phyloP scores from a whole-genome alignment of 2,329 filamentous ascomycete species.

The Fusarium circinatum region DNA sequence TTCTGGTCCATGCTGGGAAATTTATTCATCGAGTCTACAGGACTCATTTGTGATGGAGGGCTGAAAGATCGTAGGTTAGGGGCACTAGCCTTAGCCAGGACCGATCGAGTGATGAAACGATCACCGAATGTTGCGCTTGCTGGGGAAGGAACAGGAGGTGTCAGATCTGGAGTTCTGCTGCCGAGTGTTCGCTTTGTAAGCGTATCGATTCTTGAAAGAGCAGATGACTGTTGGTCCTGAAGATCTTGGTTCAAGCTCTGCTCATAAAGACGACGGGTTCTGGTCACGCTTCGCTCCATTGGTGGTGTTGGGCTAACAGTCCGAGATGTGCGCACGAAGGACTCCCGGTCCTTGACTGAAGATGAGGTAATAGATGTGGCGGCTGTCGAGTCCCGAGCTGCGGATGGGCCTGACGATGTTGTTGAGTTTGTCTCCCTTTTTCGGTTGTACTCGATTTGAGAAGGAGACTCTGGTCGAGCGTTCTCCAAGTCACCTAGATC shows the following conservation, averaged over 20 bases:
- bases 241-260: conserved; percentile 82
- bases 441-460: conserved; percentile 72
- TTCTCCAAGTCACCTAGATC: conserved; percentile 41
- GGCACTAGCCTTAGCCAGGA: conserved; percentile 70
- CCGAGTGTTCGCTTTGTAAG: conserved; percentile 69
- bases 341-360: conserved; percentile 63
- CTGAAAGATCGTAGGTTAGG: conserved; percentile 73
- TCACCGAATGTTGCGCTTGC: conserved; percentile 56
- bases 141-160: conserved; percentile 59
- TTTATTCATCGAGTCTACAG: conserved; percentile 51
- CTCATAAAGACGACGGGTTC: conserved; percentile 82
- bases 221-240: conserved; percentile 81
- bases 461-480: conserved; percentile 54
- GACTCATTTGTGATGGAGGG: conserved; percentile 55
- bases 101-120: conserved; percentile 57
- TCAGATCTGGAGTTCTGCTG: conserved; percentile 61
- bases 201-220: conserved; percentile 82
- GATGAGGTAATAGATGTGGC: conserved; percentile 79
- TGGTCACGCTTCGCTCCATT: conserved; percentile 73
- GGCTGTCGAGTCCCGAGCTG: conserved; percentile 82
- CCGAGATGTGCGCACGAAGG: conserved; percentile 50
- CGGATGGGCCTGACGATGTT: conserved; percentile 74
- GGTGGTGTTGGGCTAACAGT: conserved; percentile 53
- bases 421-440: conserved; percentile 90
- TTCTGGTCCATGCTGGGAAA: conserved; percentile 50